Percentiles rank a stretch among this genome's conserved stretches.
Evolutionary conservation across 164 flowering plant species (phyloP).

Genomic region (Vitis vinifera): ASM3070453v1 NC_081817.1:2319001-2319500

Average conservation of each 20-base stretch:
- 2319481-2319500: too few species aligned
- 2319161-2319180: too few species aligned
- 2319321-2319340: background rate
- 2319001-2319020: too few species aligned
- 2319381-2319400: background rate
- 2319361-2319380: background rate
- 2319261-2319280: background rate
- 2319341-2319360: background rate
- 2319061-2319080: too few species aligned
- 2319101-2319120: too few species aligned
- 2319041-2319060: too few species aligned
- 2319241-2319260: background rate
- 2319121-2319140: background rate
- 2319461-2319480: too few species aligned
- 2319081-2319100: too few species aligned
- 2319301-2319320: background rate
- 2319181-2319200: background rate
- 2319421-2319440: background rate
- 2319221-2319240: background rate
- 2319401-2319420: background rate
- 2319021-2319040: background rate
- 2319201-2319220: constrained; percentile 1
- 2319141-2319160: background rate
- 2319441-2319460: too few species aligned
- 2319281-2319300: background rate